These are phyloP conservation scores for Phyllosticta citrichinensis DNA, from an alignment of 2,329 filamentous ascomycete species.

Conservation along the genomic window DNA sequence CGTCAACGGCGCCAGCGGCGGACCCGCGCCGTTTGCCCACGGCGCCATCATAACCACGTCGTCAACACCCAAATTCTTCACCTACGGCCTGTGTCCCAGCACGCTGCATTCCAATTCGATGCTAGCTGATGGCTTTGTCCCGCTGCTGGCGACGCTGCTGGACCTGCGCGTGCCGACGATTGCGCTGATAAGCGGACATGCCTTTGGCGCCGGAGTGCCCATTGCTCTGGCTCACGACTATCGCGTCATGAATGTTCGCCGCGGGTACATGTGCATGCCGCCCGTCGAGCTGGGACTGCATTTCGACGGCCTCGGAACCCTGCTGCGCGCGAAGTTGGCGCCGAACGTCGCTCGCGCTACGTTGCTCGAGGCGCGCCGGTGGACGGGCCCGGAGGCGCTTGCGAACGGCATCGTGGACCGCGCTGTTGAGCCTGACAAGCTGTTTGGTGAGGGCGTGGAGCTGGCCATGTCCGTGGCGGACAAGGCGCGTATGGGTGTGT, in stretches of 20 bases:
- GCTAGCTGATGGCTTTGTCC: constrained; percentile 47
- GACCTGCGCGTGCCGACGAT: constrained; percentile 42
- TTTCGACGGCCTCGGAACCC: constrained; percentile 44
- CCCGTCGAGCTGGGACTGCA: constrained; percentile 46
- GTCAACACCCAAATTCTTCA: constrained; percentile 42
- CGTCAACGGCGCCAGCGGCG: constrained; percentile 39
- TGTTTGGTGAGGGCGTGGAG: constrained; percentile 33
- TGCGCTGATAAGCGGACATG: constrained; percentile 39
- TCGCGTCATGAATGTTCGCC: constrained; percentile 29
- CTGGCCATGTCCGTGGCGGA: constrained; percentile 34
- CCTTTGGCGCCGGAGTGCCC: constrained; percentile 40
- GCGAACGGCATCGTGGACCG: constrained; percentile 46
- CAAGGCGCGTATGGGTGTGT: constrained; percentile 40
- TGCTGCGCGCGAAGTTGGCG: constrained; percentile 42
- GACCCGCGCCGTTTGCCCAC: constrained; percentile 16
- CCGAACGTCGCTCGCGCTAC: constrained; percentile 45
- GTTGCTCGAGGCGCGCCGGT: constrained; percentile 45
- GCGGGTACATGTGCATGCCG: constrained; percentile 31
- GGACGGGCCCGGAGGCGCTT: constrained; percentile 43
- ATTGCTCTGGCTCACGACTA: constrained; percentile 40
- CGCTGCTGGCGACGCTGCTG: constrained; percentile 39
- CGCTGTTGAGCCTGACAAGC: constrained; percentile 34
- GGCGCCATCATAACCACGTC: constrained; percentile 38
- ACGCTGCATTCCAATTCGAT: constrained; percentile 37
- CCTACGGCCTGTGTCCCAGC: constrained; percentile 13